phyloP scores from a whole-genome alignment of 2,329 filamentous ascomycete species.

The Exophiala bonariae region DNA sequence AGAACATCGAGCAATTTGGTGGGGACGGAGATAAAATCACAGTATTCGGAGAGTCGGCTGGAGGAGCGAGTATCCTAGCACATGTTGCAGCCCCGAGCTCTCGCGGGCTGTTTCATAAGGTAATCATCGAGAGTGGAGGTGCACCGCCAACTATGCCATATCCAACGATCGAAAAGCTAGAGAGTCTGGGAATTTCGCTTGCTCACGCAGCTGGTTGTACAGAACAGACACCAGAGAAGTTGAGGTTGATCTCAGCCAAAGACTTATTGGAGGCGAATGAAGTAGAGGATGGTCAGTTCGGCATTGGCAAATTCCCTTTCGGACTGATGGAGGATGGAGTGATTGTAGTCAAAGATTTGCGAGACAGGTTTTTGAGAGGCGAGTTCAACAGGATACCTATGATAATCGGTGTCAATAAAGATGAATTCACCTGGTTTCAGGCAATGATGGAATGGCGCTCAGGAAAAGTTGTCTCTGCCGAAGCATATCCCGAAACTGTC shows the following conservation, averaged over 20 bases:
- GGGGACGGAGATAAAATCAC: slow-evolving; percentile 61
- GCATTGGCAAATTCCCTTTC: neutral
- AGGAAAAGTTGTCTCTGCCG: neutral
- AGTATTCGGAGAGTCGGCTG: slow-evolving; percentile 33
- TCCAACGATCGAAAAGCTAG: neutral
- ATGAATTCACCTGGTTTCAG: slow-evolving; percentile 11
- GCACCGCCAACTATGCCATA: slow-evolving; percentile 1
- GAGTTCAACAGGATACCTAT: slow-evolving; percentile 2
- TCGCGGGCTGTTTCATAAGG: slow-evolving; percentile 4
- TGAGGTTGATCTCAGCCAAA: neutral
- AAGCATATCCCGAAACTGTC: slow-evolving; percentile 4
- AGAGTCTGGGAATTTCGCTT: neutral
- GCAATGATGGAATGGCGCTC: slow-evolving; percentile 1
- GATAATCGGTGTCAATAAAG: slow-evolving; percentile 4
- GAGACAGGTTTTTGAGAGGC: neutral
- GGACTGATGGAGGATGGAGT: slow-evolving; percentile 6
- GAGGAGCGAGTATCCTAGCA: slow-evolving; percentile 5
- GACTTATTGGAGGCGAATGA: neutral
- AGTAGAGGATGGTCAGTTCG: neutral
- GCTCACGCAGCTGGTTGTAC: slow-evolving; percentile 4
- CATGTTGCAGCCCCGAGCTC: slow-evolving; percentile 3
- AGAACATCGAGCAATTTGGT: slow-evolving; percentile 61
- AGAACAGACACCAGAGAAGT: neutral
- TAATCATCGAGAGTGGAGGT: slow-evolving; percentile 7
- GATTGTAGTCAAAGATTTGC: slow-evolving; percentile 1